phyloP scores from a whole-genome alignment of 1,284 basidiomycete genomes.

The Gymnopus androsaceus region DNA sequence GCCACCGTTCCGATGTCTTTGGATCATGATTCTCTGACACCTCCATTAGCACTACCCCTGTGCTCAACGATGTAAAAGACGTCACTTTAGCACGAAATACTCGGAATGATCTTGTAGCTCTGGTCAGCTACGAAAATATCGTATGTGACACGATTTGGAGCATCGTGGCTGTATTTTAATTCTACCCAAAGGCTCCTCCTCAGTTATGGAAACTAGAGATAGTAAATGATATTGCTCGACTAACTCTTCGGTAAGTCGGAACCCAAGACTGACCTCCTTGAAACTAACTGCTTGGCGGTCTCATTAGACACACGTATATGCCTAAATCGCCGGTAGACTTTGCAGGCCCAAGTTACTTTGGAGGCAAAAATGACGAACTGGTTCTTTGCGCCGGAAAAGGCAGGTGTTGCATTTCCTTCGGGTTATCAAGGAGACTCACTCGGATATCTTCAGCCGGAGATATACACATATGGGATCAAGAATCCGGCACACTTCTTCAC shows the following conservation, averaged over 20 bases:
- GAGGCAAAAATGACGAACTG: constrained; percentile 73
- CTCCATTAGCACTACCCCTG: constrained; percentile 48
- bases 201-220: constrained; percentile 78
- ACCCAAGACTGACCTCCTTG: not conserved
- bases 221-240: constrained; percentile 45
- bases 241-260: constrained; percentile 18
- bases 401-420: too few relatives aligned
- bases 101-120: constrained; percentile 56
- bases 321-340: constrained; percentile 71
- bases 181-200: constrained; percentile 60
- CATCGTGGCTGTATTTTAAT: too few relatives aligned
- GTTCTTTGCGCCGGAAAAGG: constrained; percentile 78
- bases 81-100: constrained; percentile 59
- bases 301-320: constrained; percentile 65
- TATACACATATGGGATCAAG: constrained; percentile 83
- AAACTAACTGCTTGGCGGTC: not conserved
- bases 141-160: too few relatives aligned
- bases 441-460: constrained; percentile 58
- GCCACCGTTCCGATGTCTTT: not conserved
- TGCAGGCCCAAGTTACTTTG: constrained; percentile 78
- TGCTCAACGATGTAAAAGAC: constrained; percentile 77
- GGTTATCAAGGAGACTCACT: too few relatives aligned
- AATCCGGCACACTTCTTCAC: constrained; percentile 68
- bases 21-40: constrained; percentile 1
- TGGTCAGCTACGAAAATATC: constrained; percentile 76